Percentiles rank a stretch among this genome's conserved stretches.
phyloP scores from a whole-genome alignment of 2,329 filamentous ascomycete genomes.

The Drechslera avenae region DNA sequence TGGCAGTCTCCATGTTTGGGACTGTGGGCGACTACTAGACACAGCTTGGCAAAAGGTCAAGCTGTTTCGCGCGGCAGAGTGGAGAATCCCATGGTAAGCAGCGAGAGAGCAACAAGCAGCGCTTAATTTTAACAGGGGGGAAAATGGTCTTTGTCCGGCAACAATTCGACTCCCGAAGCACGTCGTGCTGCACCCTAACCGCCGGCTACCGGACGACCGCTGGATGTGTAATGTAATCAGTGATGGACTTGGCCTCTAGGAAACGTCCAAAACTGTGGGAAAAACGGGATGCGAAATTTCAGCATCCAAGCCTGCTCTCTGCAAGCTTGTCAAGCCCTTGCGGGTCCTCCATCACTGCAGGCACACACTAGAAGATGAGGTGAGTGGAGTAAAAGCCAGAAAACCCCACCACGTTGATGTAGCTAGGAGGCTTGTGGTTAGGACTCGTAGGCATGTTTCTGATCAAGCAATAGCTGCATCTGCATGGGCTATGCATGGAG shows the following conservation, averaged over 20 bases:
- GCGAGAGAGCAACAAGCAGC: constrained; percentile 16
- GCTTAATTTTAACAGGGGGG: constrained; percentile 10
- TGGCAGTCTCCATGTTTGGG: constrained; percentile 33
- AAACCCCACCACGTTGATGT: constrained; percentile 33
- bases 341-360: constrained; percentile 15
- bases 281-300: constrained; percentile 26
- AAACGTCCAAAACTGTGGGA: constrained; percentile 21
- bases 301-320: constrained; percentile 23
- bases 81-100: constrained; percentile 29
- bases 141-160: constrained; percentile 19
- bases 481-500: constrained; percentile 12
- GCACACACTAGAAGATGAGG: constrained; percentile 23
- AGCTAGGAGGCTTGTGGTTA: constrained; percentile 29
- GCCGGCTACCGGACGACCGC: constrained; percentile 15
- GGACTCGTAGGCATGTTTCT: constrained; percentile 27
- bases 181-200: background rate
- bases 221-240: constrained; percentile 20
- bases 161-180: constrained; percentile 14
- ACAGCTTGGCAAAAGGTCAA: constrained; percentile 24
- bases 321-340: constrained; percentile 18
- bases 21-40: constrained; percentile 32
- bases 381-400: constrained; percentile 23
- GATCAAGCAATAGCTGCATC: constrained; percentile 16
- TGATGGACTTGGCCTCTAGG: constrained; percentile 19
- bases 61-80: constrained; percentile 38